Percentiles rank a stretch among this genome's conserved stretches.
These are phyloP conservation scores for Kandelia obovata DNA, from an alignment of 345 rosid genomes.

Conservation along the genomic window DNA sequence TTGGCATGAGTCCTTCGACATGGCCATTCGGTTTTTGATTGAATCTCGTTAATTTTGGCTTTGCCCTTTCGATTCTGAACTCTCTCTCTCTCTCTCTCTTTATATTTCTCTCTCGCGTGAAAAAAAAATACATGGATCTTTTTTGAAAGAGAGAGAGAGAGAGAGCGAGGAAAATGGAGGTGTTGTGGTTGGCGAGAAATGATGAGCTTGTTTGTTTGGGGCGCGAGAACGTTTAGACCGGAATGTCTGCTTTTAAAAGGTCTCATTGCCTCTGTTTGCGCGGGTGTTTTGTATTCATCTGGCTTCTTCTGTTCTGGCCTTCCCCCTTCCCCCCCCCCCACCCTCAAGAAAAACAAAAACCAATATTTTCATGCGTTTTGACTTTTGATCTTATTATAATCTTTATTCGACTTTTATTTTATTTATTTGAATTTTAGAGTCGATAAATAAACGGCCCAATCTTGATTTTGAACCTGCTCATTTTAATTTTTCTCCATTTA, in stretches of 20 bases:
- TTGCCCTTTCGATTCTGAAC: too few species aligned
- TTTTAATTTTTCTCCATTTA: too few species aligned
- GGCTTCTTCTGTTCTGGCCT: not conserved
- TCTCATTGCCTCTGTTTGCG: conserved; percentile 6
- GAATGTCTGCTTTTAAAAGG: conserved; percentile 8
- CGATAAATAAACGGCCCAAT: too few species aligned
- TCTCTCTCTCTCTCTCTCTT: too few species aligned
- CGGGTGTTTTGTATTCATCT: not conserved
- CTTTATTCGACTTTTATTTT: too few species aligned
- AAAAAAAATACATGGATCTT: not conserved
- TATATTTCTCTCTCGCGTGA: not conserved
- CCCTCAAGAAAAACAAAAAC: too few species aligned
- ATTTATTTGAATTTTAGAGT: too few species aligned
- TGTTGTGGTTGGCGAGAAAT: conserved; percentile 1
- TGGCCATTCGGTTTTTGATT: conserved; percentile 34
- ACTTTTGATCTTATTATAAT: too few species aligned
- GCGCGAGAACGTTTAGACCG: conserved; percentile 10
- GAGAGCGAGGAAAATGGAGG: conserved; percentile 17
- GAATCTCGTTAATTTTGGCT: too few species aligned
- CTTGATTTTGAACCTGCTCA: too few species aligned
- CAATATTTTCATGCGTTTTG: too few species aligned
- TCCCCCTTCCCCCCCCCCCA: too few species aligned
- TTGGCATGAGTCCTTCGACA: conserved; percentile 34
- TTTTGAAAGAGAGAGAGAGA: conserved; percentile 7
- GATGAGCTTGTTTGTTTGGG: not conserved